Percentiles rank a stretch among this genome's conserved stretches.
Evolutionary conservation across 352 stramenopile genomes (phyloP).

Genomic region (Phytophthora melonis): DNA sequence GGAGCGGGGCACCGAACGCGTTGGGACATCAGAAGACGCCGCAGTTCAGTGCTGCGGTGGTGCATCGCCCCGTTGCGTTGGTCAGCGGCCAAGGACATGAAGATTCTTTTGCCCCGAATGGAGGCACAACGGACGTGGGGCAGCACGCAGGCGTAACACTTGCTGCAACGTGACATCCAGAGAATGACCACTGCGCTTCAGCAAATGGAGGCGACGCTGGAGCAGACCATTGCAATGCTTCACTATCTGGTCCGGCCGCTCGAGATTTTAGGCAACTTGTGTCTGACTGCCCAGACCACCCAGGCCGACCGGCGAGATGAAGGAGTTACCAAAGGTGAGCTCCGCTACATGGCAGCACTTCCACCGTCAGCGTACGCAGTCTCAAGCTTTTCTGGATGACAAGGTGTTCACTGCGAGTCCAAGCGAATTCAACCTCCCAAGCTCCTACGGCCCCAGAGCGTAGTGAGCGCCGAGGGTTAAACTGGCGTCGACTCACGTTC

Average conservation of each 20-base stretch:
- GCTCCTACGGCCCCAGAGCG: slow-evolving; percentile 13
- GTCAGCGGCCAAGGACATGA: background rate
- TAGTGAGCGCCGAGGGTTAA: slow-evolving; percentile 32
- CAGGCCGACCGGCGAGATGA: slow-evolving; percentile 12
- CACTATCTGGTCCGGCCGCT: slow-evolving; percentile 48
- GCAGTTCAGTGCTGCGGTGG: slow-evolving; percentile 56
- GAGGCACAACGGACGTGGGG: slow-evolving; percentile 60
- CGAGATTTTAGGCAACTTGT: slow-evolving; percentile 50
- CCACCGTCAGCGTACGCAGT: slow-evolving; percentile 15
- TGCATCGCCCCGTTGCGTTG: slow-evolving; percentile 27
- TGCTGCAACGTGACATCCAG: slow-evolving; percentile 19
- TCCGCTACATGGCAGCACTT: slow-evolving; percentile 34
- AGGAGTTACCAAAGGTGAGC: slow-evolving; percentile 1
- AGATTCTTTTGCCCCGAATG: slow-evolving; percentile 5
- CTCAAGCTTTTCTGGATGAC: background rate
- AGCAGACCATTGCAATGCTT: slow-evolving; percentile 39
- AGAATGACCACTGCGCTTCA: background rate
- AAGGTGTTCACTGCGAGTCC: slow-evolving; percentile 32
- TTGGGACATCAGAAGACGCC: slow-evolving; percentile 64
- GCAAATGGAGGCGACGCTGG: background rate
- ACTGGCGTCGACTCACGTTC: slow-evolving; percentile 5
- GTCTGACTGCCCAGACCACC: slow-evolving; percentile 39
- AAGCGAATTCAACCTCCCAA: slow-evolving; percentile 26
- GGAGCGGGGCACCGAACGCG: slow-evolving; percentile 39
- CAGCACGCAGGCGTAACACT: slow-evolving; percentile 63